Percentiles rank a stretch among this genome's conserved stretches.
These are phyloP conservation scores for Pythium plurisporium DNA, from an alignment of 352 stramenopile species.

Conservation along the genomic window DNA sequence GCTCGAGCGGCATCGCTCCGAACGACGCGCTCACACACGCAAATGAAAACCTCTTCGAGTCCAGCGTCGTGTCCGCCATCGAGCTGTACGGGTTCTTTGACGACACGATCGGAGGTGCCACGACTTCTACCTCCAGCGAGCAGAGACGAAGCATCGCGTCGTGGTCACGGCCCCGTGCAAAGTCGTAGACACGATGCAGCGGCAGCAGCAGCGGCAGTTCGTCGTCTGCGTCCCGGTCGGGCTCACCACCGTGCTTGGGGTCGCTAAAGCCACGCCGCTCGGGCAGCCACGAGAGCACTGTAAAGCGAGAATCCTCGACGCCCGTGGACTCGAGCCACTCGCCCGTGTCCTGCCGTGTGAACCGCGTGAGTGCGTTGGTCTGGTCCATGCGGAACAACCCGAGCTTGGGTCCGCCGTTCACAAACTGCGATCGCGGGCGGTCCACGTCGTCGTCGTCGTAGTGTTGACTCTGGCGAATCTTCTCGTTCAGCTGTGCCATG, in stretches of 20 bases:
- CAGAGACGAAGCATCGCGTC: constrained; percentile 35
- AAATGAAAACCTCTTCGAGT: constrained; percentile 24
- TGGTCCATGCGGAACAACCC: constrained; percentile 70
- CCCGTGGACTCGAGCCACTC: constrained; percentile 66
- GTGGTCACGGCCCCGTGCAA: constrained; percentile 3
- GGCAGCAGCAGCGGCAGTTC: constrained; percentile 34
- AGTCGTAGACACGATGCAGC: constrained; percentile 41
- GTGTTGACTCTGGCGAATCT: background rate
- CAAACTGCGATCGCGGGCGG: constrained; percentile 16
- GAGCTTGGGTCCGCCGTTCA: constrained; percentile 53
- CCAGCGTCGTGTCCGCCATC: background rate
- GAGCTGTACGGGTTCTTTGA: constrained; percentile 19
- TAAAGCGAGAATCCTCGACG: constrained; percentile 32
- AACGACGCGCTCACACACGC: constrained; percentile 63
- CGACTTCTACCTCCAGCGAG: constrained; percentile 31
- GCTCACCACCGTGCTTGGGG: background rate
- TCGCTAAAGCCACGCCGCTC: constrained; percentile 15
- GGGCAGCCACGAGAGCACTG: constrained; percentile 22
- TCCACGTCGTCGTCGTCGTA: background rate
- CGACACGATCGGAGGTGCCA: background rate
- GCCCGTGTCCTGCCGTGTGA: constrained; percentile 56
- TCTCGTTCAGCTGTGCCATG: constrained; percentile 10
- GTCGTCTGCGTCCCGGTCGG: constrained; percentile 13
- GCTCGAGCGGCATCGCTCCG: constrained; percentile 33
- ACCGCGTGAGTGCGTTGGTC: constrained; percentile 41